Percentiles rank a stretch among this genome's conserved stretches.
Evolutionary conservation across 225 moss, liverwort and hornwort species (phyloP).

Genomic region (Polytrichum commune): DNA sequence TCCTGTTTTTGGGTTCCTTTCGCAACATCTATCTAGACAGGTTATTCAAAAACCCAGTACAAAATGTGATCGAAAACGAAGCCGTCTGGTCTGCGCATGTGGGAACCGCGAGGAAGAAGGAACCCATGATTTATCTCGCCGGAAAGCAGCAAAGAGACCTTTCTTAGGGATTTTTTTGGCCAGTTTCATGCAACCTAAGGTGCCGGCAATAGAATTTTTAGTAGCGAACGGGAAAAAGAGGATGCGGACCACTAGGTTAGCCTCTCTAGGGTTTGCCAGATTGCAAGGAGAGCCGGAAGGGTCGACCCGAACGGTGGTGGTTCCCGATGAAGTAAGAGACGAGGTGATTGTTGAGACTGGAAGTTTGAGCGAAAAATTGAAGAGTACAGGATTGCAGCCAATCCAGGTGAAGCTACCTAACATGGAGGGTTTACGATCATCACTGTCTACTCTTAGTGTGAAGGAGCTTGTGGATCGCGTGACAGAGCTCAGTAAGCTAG

Average conservation of each 20-base stretch:
- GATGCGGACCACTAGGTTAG: conserved; percentile 25
- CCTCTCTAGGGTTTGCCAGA: conserved; percentile 54
- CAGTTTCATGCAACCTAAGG: conserved; percentile 36
- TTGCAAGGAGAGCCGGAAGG: conserved; percentile 58
- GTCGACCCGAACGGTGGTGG: conserved; percentile 20
- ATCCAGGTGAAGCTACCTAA: conserved; percentile 60
- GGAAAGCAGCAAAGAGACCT: conserved; percentile 44
- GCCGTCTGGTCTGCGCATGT: conserved; percentile 36
- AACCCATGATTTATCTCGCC: conserved; percentile 11
- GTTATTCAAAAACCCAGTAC: conserved; percentile 5
- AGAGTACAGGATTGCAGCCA: conserved; percentile 30
- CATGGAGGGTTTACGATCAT: conserved; percentile 37
- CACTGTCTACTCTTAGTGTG: conserved; percentile 45
- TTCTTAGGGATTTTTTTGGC: conserved; percentile 46
- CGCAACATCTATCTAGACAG: conserved; percentile 26
- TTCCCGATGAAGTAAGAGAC: conserved; percentile 30
- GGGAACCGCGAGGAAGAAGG: conserved; percentile 27
- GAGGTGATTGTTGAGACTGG: conserved; percentile 18
- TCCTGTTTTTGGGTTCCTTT: conserved; percentile 52
- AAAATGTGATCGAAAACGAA: conserved; percentile 39
- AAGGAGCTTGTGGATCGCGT: conserved; percentile 53
- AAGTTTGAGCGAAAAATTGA: conserved; percentile 31
- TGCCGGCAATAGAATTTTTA: conserved; percentile 21
- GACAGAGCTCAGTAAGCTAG: conserved; percentile 23
- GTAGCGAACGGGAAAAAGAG: conserved; percentile 39